Evolutionary conservation across 2,329 filamentous ascomycete genomes (phyloP), one percentile per base, ranked within the genome.

Genomic region (Aspergillus uvarum): DNA sequence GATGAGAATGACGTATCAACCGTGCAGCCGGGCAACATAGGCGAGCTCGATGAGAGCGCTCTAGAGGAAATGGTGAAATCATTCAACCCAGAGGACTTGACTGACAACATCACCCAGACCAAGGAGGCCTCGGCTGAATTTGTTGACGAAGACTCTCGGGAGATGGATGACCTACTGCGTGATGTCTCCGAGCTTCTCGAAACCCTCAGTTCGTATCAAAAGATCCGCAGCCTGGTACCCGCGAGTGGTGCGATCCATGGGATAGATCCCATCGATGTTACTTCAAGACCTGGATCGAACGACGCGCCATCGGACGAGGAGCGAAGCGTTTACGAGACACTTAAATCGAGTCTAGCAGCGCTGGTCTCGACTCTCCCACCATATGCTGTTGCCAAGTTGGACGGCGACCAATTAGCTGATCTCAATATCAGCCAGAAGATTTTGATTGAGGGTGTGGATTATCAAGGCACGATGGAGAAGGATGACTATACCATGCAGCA

Each of bases 331-430:
- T 96, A 96, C 72, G 83, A 91, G 64, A 83, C 88, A 26, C 81
- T 96, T 55, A 92, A 89, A 71, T 84, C 87, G 4, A 91, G 93
- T 70, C 80, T 96, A 21, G 81, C 86, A 0, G 79, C 92, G 31
- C 86, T 96, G 63, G 84, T 96, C 61, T 83, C 89, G 65, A 86
- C 84, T 44, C 78, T 96, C 11, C 92, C 92, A 1, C 92, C 92
- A 1, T 95, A 92, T 71, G 90, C 90, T 1, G 89, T 96, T 24
- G 88, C 92, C 5, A 94, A 95, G 69, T 80, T 96, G 62, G 89
- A 96, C 68, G 92, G 92, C 10, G 89, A 96, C 71, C 90, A 92
- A 73, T 78, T 96, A n/a, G 89, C 88, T 31, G 90, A 92, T 59
- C 80, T 96, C 51, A 88, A 91, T 63, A 89, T 96, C 71, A 94